phyloP scores from a whole-genome alignment of 371 early-diverging fungal species.

The Funneliformis caledonium region DNA sequence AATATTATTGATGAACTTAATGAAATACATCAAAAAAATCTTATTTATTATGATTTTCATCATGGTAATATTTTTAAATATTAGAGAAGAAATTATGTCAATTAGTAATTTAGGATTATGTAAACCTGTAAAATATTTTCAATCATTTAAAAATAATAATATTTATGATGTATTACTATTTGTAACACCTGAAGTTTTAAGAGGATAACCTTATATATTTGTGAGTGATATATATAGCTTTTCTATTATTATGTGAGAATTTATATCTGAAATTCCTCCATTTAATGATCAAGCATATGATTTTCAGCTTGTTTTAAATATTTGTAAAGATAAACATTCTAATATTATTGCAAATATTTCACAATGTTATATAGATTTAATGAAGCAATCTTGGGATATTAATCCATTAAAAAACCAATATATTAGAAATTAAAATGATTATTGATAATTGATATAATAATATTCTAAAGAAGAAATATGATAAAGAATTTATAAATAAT shows the following conservation, averaged over 20 bases:
- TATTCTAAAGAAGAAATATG: too few relatives aligned
- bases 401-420: background rate
- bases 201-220: too few relatives aligned
- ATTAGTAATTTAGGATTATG: background rate
- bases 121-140: background rate
- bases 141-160: background rate
- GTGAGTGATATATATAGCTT: conserved; percentile 7
- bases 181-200: conserved; percentile 6
- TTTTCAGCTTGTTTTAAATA: background rate
- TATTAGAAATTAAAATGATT: too few relatives aligned
- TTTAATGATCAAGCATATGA: background rate
- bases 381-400: background rate
- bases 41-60: background rate
- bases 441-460: too few relatives aligned
- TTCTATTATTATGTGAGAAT: background rate
- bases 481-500: too few relatives aligned
- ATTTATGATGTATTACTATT: background rate
- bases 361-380: background rate
- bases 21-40: background rate
- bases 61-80: background rate
- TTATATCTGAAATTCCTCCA: background rate
- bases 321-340: conserved; percentile 4
- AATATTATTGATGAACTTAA: background rate
- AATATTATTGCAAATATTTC: background rate
- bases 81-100: too few relatives aligned